These are phyloP conservation scores for Pythium angustatum DNA, from an alignment of 352 stramenopile genomes.

Conservation along the genomic window DNA sequence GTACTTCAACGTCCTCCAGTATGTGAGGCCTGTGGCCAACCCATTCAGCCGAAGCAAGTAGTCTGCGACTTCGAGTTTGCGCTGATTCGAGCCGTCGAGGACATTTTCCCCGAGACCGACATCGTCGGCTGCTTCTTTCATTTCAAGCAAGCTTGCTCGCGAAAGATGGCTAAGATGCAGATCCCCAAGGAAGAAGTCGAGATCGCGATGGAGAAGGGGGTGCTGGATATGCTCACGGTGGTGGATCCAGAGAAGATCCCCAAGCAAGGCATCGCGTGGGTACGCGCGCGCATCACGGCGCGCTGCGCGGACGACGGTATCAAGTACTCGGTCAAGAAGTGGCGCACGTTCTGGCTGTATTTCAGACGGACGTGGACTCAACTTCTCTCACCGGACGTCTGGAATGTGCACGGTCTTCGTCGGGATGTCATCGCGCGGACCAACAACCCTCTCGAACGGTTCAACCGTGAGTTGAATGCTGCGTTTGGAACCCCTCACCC, in stretches of 20 bases:
- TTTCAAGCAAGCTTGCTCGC: not conserved
- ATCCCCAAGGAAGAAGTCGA: not conserved
- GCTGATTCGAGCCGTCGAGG: not conserved
- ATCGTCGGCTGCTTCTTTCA: not conserved
- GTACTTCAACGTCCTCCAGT: too few relatives aligned
- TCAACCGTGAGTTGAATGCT: slow-evolving; percentile 5
- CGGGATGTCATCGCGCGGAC: slow-evolving; percentile 3
- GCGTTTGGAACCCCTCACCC: slow-evolving; percentile 7
- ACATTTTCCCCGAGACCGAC: not conserved
- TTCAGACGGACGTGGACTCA: not conserved
- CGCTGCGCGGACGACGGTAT: not conserved
- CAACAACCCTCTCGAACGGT: slow-evolving; percentile 15
- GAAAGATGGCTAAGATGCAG: too few relatives aligned
- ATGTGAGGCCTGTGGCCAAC: too few relatives aligned
- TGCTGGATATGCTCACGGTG: slow-evolving; percentile 12
- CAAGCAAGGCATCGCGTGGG: not conserved
- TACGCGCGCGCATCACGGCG: not conserved
- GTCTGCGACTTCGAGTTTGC: not conserved
- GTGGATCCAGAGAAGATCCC: slow-evolving; percentile 5
- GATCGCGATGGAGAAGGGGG: slow-evolving; percentile 3
- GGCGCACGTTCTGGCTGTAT: not conserved
- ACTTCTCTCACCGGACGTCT: not conserved
- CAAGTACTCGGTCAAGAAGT: not conserved
- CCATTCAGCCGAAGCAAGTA: not conserved
- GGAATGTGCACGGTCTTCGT: slow-evolving; percentile 5